Base-by-base conservation (phyloP, 176 grass and related monocot genomes). In the Ampelocalamus luodianensis region DNA sequence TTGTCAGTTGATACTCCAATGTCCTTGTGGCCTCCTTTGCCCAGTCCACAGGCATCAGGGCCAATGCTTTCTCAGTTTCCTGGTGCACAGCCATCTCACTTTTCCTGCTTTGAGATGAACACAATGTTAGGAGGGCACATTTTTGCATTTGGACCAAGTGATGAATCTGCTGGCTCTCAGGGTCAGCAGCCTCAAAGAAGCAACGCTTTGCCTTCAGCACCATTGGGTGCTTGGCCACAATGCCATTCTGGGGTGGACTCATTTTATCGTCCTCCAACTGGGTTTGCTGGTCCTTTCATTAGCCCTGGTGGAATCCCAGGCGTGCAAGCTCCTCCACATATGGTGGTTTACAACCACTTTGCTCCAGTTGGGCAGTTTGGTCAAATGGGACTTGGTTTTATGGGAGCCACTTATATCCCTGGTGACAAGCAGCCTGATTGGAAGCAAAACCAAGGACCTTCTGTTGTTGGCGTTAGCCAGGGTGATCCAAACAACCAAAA, bases 321-420 rank as follows among this genome's bases (percentile, higher is more conserved):
- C 3, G 45, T 99, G 85, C 93, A 99, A 85, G 93, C 85, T 74
- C 96, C 93, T 71, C 93, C 91, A 39, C 93, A 95, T 85, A 99
- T 99, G 96, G 83, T 99, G 44, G 90, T 99, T 39, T 99, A 99
- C 85, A 99, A 96, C 66, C 96, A 99, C 79, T 99, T 99, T 13
- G 76, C 93, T 61, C 93, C 93, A 50, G 90, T 98, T 48, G 93
- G 96, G 59, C 96, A 95, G 49, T 96, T 96, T 85, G 86, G 91
- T 82, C 96, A 99, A 87, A 81, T 99, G 73, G 96, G 96, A 37
- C 85, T 99, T 87, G 90, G 93, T 91, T 99, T 94, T 77, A 95
- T 99, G 88, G 96, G 91, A 38, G 44, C 93, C 51, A 89, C 96
- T 71, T 99, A 94, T 87, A 92, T 99, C 67, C 90, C 93, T 84